A percentile compares a stretch with the other conserved stretches of the same genome.
These are phyloP conservation scores for Neospermospora avenae DNA, from an alignment of 2,329 filamentous ascomycete genomes.

Conservation along the genomic window DNA sequence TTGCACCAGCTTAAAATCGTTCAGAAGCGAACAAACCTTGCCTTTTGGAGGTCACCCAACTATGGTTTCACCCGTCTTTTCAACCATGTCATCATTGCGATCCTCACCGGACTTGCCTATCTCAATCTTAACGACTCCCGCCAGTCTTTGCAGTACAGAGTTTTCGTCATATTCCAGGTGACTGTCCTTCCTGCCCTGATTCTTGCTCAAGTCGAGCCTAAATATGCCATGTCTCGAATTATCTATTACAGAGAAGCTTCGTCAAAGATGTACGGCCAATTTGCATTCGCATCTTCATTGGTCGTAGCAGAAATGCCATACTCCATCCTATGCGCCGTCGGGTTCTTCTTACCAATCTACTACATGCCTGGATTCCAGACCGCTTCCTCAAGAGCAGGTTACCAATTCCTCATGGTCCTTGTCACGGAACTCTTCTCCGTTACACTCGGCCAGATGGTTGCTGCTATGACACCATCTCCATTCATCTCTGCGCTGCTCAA, in stretches of 20 bases:
- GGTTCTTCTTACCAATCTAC: constrained; percentile 81
- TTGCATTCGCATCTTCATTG: constrained; percentile 74
- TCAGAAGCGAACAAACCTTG: constrained; percentile 66
- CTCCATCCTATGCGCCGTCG: constrained; percentile 72
- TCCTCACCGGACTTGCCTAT: constrained; percentile 77
- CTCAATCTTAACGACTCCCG: constrained; percentile 74
- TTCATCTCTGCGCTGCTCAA: constrained; percentile 79
- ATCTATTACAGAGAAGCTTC: constrained; percentile 85
- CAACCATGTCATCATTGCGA: constrained; percentile 74
- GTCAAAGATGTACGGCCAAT: constrained; percentile 80
- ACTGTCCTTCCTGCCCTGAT: constrained; percentile 81
- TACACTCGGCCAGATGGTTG: constrained; percentile 72
- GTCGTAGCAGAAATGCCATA: constrained; percentile 85
- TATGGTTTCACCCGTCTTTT: constrained; percentile 87
- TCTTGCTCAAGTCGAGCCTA: constrained; percentile 78
- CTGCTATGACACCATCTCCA: constrained; percentile 72
- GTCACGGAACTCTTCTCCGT: constrained; percentile 83
- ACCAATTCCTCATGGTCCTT: constrained; percentile 82
- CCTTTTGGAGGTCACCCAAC: constrained; percentile 83
- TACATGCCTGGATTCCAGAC: constrained; percentile 74
- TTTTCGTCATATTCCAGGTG: constrained; percentile 89
- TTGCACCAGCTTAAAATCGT: constrained; percentile 77
- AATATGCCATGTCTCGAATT: constrained; percentile 75
- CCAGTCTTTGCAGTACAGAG: constrained; percentile 74
- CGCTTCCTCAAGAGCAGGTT: constrained; percentile 66